Evolutionary conservation across 2,329 filamentous ascomycete genomes (phyloP), one percentile per base, ranked within the genome.

Genomic region (Fusarium hostae): DNA sequence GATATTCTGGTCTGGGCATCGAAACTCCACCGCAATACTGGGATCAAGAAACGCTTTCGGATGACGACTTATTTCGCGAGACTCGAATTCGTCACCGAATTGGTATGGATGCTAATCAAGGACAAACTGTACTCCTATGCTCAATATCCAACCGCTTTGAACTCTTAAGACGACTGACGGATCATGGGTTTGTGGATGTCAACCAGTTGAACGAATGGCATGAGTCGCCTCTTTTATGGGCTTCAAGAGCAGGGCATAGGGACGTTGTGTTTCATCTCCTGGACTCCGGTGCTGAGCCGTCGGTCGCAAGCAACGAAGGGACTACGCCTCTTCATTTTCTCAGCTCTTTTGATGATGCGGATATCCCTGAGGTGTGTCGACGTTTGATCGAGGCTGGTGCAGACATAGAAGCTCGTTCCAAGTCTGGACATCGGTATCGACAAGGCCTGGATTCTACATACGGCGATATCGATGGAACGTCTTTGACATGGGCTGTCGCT

Each of bases 101-200:
- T 15, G 30, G 47, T 2, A 51, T 51, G 47, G 16, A 26, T 2
- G 32, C 32, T 1, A 37, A 24, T 11, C 48, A 51, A 11, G 48
- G 20, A 0, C 32, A 51, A 2, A 37, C 22, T 6, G 22, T 35
- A 16, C 32, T 51, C 5, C 32, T 51, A 0, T 51, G 48, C 3
- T 9, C 32, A 0, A 26, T 15, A 0, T 51, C 48, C 4, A 51
- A 51, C 2, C 48, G 48, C 3, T 30, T 37, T 6, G 6, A 6
- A 3, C 48, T 51, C 2, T n/a, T 51, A 0, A 34, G 8, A 15
- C 32, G 15, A 6, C 10, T 51, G 12, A 26, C 22, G 0, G 12
- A n/a, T 1, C 22, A 26, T 35, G 12, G 11, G 0, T 4, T 51
- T 26, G 32, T 51, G 2, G 15, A 51, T 15, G 32, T 37, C 3